Evolutionary conservation across 129 eudicot species (phyloP), one percentile per base, ranked within the genome.

Genomic region (Arctium lappa): DNA sequence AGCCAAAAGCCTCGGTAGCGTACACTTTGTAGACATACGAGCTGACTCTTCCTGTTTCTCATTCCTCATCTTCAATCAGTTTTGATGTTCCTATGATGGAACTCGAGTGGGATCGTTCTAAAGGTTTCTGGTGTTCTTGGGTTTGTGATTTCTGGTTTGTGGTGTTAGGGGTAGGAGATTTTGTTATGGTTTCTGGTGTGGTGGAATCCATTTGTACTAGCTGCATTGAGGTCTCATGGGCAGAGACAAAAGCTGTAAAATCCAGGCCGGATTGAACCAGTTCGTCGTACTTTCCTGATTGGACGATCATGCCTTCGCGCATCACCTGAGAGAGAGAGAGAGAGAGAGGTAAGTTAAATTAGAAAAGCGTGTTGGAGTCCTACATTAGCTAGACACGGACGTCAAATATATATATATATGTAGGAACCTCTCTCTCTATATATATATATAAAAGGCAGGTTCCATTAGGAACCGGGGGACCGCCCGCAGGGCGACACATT

Each of bases 251-350:
- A 4, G 88, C 97, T 30, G 83, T 82, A 79, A 93, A 93, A 78
- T 93, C 97, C 31, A 88, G 42, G 56, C 91, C 93, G 11, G 89
- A 88, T 50, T 86, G 77, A 36, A 84, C 83, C 29, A 93, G 88
- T 33, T 87, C 88, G 3, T 91, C 62, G 33, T 91, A 93, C 82
- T 77, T 91, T 77, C 97, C 97, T 0, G 97, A 91, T 80, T 93
- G 95, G 56, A 93, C 95, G 72, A 93, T 89, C 87, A 48, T 83
- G 33, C 97, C 97, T 39, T 93, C 97, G 18, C 91, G 86, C 93
- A 89, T 84, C 40, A 92, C 97, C 94, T 92, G 27, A 22, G 27
- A 22, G 27, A 22, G 27, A 22, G 27, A 22, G 27, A 22, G 27
- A 22, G 62, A n/a, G 12, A 63, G 18, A 37, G 12, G 72, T 56